Conservation (phyloP, 169 alveolate species). For the Plasmodium vivax region DNA sequence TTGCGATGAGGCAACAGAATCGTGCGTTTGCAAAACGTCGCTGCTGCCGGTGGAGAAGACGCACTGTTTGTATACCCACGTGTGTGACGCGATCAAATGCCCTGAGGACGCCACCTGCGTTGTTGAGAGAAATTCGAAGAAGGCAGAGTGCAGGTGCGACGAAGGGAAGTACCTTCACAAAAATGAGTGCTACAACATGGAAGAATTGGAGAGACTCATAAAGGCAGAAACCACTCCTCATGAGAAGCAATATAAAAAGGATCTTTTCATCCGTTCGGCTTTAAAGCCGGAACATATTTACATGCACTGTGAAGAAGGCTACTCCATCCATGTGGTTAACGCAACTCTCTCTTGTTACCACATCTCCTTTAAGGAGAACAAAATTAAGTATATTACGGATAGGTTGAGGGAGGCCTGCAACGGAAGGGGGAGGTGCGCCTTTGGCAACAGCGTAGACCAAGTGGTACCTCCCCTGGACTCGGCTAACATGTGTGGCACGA, state of each 20-base stretch:
- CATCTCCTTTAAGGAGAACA: neutral
- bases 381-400: slow-evolving; percentile 13
- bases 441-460: neutral
- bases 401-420: slow-evolving; percentile 10
- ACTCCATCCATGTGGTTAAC: slow-evolving; percentile 24
- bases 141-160: slow-evolving; percentile 53
- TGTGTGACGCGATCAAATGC: slow-evolving; percentile 29
- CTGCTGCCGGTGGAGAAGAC: neutral
- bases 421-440: slow-evolving; percentile 9
- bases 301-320: slow-evolving; percentile 6
- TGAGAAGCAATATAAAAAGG: neutral
- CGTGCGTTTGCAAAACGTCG: slow-evolving; percentile 35
- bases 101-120: slow-evolving; percentile 37
- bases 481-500: neutral
- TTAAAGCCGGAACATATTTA: slow-evolving; percentile 24
- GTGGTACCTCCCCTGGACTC: neutral
- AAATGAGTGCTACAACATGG: slow-evolving; percentile 4
- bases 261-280: slow-evolving; percentile 1
- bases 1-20: neutral
- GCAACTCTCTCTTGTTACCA: slow-evolving; percentile 27
- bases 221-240: neutral
- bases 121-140: neutral
- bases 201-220: slow-evolving; percentile 22
- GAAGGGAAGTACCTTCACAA: slow-evolving; percentile 6
- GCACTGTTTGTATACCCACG: neutral